Evolutionary conservation across 108 stramenopile genomes (phyloP).

Genomic region (Skeletonema costatum): DNA sequence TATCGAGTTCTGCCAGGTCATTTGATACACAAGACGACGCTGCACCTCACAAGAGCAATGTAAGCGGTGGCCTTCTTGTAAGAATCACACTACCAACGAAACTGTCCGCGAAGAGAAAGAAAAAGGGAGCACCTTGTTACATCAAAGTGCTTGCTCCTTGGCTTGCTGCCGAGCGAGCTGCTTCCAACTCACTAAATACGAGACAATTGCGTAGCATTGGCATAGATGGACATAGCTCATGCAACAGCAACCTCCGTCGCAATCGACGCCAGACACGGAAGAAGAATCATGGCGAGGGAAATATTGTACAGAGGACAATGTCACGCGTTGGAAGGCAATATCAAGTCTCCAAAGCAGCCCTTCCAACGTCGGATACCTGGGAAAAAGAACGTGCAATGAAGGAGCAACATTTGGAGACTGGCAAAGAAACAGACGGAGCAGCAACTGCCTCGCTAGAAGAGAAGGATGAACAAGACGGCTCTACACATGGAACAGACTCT

Average conservation of each 20-base stretch:
- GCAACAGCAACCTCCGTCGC: conserved; percentile 17
- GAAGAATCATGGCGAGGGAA: conserved; percentile 37
- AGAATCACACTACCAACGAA: neutral
- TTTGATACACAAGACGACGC: neutral
- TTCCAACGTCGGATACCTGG: conserved; percentile 38
- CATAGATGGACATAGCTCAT: conserved; percentile 12
- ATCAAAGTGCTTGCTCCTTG: conserved; percentile 42
- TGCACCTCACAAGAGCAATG: neutral
- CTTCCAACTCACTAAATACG: conserved; percentile 11
- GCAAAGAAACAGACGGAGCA: neutral
- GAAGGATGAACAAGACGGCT: neutral
- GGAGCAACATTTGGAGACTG: neutral
- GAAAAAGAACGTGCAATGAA: conserved; percentile 1
- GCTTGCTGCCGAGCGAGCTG: conserved; percentile 29
- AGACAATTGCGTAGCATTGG: conserved; percentile 37
- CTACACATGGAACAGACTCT: neutral
- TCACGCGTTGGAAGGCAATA: conserved; percentile 36
- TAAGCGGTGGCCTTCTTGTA: neutral
- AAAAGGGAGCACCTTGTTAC: neutral
- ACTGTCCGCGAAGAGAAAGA: neutral
- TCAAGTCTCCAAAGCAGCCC: conserved; percentile 25
- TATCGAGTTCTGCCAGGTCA: neutral
- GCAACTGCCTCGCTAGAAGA: neutral
- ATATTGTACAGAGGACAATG: conserved; percentile 1
- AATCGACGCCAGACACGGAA: conserved; percentile 11